These are phyloP conservation scores for Trametes meyenii DNA, from an alignment of 768 basidiomycete species.

Conservation along the genomic window DNA sequence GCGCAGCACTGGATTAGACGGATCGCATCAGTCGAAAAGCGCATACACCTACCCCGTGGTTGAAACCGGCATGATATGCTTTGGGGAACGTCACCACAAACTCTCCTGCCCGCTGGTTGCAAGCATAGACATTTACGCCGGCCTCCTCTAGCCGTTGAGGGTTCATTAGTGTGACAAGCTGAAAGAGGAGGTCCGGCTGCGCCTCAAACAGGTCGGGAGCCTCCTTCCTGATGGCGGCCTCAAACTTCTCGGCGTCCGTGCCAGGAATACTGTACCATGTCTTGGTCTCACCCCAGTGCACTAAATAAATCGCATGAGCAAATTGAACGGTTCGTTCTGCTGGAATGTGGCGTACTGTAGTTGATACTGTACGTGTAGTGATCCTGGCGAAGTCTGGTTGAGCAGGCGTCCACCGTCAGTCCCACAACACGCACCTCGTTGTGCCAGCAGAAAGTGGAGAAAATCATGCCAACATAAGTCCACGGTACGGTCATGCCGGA, in stretches of 20 bases:
- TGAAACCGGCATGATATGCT: constrained; percentile 97
- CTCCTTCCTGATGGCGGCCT: constrained; percentile 91
- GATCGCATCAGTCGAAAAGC: neutral
- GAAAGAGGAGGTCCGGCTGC: constrained; percentile 95
- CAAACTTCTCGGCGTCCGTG: constrained; percentile 94
- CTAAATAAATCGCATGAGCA: constrained; percentile 41
- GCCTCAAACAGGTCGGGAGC: constrained; percentile 98
- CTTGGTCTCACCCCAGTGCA: constrained; percentile 99
- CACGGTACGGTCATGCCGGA: constrained; percentile 99
- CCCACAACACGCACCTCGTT: constrained; percentile 69
- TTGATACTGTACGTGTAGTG: constrained; percentile 98
- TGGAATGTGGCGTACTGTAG: constrained; percentile 62
- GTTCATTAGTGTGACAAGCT: constrained; percentile 97
- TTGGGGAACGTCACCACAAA: constrained; percentile 98
- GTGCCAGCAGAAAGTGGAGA: constrained; percentile 99
- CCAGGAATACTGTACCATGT: constrained; percentile 99
- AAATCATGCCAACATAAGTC: constrained; percentile 99
- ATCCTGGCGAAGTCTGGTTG: constrained; percentile 55
- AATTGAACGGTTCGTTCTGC: constrained; percentile 6
- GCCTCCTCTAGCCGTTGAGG: constrained; percentile 84
- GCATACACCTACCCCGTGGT: constrained; percentile 80
- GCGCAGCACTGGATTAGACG: constrained; percentile 16
- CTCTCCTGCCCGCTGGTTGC: constrained; percentile 96
- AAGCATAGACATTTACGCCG: constrained; percentile 90
- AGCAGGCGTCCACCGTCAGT: constrained; percentile 17